These are phyloP conservation scores for Kitagawia praeruptora DNA, from an alignment of 129 eudicot species.

Conservation along the genomic window DNA sequence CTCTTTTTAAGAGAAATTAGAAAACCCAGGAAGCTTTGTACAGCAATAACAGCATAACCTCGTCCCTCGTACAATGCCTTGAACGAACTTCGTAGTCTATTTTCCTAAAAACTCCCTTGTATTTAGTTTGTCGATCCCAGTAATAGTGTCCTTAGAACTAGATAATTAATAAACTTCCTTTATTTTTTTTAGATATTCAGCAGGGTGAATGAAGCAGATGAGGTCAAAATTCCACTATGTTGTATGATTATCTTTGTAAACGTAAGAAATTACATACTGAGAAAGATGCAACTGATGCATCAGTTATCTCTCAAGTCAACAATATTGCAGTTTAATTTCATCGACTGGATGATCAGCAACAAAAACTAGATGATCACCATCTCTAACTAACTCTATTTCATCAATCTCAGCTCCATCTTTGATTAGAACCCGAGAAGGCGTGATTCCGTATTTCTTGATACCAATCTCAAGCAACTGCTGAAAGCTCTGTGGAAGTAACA, in stretches of 20 bases:
- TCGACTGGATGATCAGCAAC: slow-evolving; percentile 21
- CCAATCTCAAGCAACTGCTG: slow-evolving; percentile 45
- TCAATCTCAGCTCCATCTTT: slow-evolving; percentile 74
- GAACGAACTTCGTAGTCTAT: no score
- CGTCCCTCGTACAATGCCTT: no score
- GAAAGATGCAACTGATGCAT: neutral
- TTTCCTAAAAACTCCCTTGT: no score
- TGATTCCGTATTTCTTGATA: slow-evolving; percentile 42
- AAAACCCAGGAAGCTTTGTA: neutral
- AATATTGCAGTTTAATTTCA: slow-evolving; percentile 1
- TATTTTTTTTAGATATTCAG: neutral
- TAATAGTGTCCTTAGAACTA: no score
- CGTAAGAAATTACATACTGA: neutral
- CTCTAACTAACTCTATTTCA: slow-evolving; percentile 63
- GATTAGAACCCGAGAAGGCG: slow-evolving; percentile 32
- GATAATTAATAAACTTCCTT: no score
- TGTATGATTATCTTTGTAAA: neutral
- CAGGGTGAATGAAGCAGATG: neutral
- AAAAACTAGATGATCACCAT: slow-evolving; percentile 80
- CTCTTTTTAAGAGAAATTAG: neutral
- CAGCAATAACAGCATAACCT: no score
- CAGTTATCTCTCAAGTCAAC: slow-evolving; percentile 1
- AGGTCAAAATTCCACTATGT: neutral
- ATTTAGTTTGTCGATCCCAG: no score
- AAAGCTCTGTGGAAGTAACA: slow-evolving; percentile 62